Conservation (phyloP, 192 early-diverging fungal species). For the Umbelopsis sp. region DNA sequence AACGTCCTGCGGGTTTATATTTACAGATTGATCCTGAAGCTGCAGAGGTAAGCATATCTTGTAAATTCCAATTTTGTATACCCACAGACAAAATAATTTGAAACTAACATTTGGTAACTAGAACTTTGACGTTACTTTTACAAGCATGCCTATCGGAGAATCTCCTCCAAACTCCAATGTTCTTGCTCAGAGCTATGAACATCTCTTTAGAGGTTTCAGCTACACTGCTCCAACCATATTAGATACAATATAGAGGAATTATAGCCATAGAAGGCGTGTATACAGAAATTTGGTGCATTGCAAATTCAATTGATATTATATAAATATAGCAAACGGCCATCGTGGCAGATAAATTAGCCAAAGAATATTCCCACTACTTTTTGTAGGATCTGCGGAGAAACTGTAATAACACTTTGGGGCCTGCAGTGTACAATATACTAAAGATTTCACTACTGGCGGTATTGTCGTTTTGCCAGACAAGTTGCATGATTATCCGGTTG, state of each 20-base stretch:
- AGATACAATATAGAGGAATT: conserved; percentile 12
- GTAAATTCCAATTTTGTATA: background rate
- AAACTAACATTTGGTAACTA: background rate
- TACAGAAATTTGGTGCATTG: background rate
- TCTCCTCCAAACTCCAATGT: background rate
- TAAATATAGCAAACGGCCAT: background rate
- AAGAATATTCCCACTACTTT: background rate
- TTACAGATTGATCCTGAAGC: background rate
- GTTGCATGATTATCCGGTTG: no score
- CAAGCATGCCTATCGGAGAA: conserved; percentile 9
- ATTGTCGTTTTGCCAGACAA: no score
- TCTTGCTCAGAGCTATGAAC: conserved; percentile 2
- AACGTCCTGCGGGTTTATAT: no score
- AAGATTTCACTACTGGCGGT: no score
- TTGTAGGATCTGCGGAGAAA: background rate
- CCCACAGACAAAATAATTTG: no score
- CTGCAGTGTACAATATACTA: no score
- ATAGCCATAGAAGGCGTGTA: background rate
- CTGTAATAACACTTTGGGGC: background rate
- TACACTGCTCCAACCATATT: conserved; percentile 13
- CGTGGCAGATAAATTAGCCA: background rate
- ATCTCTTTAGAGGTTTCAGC: conserved; percentile 10
- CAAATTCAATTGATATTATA: background rate
- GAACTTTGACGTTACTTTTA: conserved; percentile 8
- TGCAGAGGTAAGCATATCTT: background rate